Conservation (phyloP, 2,329 filamentous ascomycete species). For the Daldinia sp. region DNA sequence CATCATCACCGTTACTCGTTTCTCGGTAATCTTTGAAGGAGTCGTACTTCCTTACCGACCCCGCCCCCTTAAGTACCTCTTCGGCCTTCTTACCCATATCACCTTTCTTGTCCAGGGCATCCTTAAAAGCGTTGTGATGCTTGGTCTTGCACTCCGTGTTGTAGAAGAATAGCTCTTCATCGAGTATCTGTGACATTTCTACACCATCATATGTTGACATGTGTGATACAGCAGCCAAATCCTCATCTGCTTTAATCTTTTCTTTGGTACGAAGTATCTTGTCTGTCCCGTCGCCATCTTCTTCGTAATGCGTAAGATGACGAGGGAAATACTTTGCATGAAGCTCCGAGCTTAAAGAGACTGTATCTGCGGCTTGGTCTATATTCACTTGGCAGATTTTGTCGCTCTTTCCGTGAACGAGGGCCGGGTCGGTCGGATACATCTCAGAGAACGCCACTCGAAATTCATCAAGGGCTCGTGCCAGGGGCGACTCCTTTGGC, state of each 20-base stretch:
- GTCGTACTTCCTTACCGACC: background rate
- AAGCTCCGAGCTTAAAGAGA: background rate
- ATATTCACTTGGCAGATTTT: conserved; percentile 14
- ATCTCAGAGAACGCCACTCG: background rate
- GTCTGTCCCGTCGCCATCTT: conserved; percentile 18
- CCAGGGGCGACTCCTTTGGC: background rate
- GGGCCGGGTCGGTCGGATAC: background rate
- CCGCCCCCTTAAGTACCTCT: background rate
- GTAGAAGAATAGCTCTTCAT: conserved; percentile 17
- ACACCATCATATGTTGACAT: background rate
- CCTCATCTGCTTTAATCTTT: background rate
- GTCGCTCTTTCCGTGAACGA: background rate
- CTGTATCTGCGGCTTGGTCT: background rate
- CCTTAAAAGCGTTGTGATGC: background rate
- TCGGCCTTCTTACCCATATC: background rate
- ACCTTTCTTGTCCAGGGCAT: background rate
- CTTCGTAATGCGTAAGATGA: conserved; percentile 18
- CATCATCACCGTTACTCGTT: background rate
- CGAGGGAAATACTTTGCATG: conserved; percentile 16
- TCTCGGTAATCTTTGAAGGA: conserved; percentile 3
- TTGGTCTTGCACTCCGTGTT: conserved; percentile 3
- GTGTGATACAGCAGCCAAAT: background rate
- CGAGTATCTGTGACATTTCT: conserved; percentile 2
- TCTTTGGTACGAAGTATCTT: background rate
- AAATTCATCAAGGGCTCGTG: conserved; percentile 16